phyloP scores from a whole-genome alignment of 1,284 basidiomycete species.

The Sporisorium exsertum region DNA sequence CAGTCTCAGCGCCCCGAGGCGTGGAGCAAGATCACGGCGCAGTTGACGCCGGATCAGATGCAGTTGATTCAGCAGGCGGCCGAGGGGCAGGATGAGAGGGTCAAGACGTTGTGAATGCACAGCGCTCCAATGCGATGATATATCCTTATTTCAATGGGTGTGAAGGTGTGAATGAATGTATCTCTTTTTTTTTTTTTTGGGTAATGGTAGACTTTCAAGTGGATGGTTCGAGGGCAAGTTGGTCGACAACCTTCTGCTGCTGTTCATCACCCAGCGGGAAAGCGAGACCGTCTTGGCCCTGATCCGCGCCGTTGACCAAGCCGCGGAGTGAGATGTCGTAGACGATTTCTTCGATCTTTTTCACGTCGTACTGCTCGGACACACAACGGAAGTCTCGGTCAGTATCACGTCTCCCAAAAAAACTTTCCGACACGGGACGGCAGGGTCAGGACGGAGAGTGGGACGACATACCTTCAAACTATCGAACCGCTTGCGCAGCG shows the following conservation, averaged over 20 bases:
- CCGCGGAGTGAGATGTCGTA: slow-evolving; percentile 64
- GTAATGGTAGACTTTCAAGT: background rate
- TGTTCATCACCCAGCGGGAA: background rate
- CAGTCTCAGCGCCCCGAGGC: slow-evolving; percentile 44
- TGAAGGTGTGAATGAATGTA: background rate
- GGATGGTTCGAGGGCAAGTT: background rate
- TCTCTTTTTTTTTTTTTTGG: no score
- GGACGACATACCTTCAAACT: slow-evolving; percentile 59
- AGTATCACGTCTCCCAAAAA: background rate
- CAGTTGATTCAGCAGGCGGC: slow-evolving; percentile 35
- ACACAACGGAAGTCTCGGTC: background rate
- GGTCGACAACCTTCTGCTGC: slow-evolving; percentile 11
- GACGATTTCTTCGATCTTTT: slow-evolving; percentile 67
- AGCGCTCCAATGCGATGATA: background rate
- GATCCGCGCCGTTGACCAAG: slow-evolving; percentile 25
- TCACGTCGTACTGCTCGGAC: slow-evolving; percentile 63
- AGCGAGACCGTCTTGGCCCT: slow-evolving; percentile 22
- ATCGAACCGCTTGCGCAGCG: slow-evolving; percentile 64
- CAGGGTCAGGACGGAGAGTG: no score
- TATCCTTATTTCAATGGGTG: no score
- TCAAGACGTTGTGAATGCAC: slow-evolving; percentile 35
- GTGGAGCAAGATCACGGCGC: slow-evolving; percentile 35
- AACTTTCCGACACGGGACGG: background rate
- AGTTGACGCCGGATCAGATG: slow-evolving; percentile 53
- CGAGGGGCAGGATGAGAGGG: slow-evolving; percentile 35